These are phyloP conservation scores for Cladosporium austrohemisphaericum DNA, from an alignment of 2,329 filamentous ascomycete genomes.

Conservation along the genomic window DNA sequence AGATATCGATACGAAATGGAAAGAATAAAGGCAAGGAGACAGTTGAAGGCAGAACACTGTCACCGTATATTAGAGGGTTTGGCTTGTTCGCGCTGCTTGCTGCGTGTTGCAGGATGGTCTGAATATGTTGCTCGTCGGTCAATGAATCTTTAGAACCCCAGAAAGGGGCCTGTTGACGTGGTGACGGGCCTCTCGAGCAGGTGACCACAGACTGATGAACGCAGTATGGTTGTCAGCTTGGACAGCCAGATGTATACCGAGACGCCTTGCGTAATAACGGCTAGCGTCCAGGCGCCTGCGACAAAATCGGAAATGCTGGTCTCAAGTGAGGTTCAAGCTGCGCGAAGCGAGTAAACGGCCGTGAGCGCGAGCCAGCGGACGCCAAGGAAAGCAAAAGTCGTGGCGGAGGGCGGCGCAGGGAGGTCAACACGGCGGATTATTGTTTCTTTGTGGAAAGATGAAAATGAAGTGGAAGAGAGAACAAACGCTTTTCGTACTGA, in stretches of 20 bases:
- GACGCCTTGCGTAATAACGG: constrained; percentile 12
- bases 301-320: constrained; percentile 13
- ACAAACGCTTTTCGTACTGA: constrained; percentile 2
- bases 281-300: constrained; percentile 13
- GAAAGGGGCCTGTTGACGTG: constrained; percentile 14
- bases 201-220: constrained; percentile 6
- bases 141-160: constrained; percentile 9
- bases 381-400: constrained; percentile 11
- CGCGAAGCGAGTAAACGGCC: constrained; percentile 9
- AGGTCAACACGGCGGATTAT: background rate
- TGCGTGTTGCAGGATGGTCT: constrained; percentile 1
- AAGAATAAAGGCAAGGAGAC: background rate
- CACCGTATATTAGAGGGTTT: background rate
- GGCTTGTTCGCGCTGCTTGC: constrained; percentile 1
- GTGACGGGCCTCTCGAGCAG: constrained; percentile 4
- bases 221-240: constrained; percentile 7
- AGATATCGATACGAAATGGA: constrained; percentile 1
- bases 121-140: constrained; percentile 1
- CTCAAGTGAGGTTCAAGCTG: constrained; percentile 15
- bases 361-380: constrained; percentile 8
- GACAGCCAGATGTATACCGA: constrained; percentile 2
- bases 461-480: background rate
- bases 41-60: constrained; percentile 4
- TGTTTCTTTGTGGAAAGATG: background rate
- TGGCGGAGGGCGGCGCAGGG: too few species aligned